Evolutionary conservation across 1,284 basidiomycete species (phyloP).

Genomic region (Naganishia cerealis): DNA sequence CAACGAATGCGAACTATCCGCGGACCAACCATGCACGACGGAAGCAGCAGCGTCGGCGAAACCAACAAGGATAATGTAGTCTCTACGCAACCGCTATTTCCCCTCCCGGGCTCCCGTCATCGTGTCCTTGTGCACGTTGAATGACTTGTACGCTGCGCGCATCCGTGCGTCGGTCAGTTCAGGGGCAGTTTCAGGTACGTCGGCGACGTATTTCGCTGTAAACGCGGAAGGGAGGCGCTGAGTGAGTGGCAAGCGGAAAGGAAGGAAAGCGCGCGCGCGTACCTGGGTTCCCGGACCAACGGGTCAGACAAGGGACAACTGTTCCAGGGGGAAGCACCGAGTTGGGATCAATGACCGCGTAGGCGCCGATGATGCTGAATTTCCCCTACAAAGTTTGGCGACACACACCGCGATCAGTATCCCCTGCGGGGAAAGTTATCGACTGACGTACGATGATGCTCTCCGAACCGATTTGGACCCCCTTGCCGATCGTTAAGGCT

Average conservation of each 20-base stretch:
- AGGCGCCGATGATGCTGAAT: constrained; percentile 95
- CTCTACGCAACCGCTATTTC: too few relatives aligned
- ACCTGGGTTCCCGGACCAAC: constrained; percentile 90
- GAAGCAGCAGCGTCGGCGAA: too few relatives aligned
- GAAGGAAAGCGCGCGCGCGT: too few relatives aligned
- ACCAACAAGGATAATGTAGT: too few relatives aligned
- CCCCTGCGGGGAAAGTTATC: background rate
- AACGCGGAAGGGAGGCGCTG: constrained; percentile 9
- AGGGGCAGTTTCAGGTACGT: constrained; percentile 85
- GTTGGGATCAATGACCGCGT: constrained; percentile 72
- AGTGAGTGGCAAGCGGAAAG: too few relatives aligned
- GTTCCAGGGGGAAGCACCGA: constrained; percentile 89
- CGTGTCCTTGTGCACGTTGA: constrained; percentile 52
- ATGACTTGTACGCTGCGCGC: constrained; percentile 73
- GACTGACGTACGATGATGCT: constrained; percentile 73
- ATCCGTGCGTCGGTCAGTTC: constrained; percentile 74
- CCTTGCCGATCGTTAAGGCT: constrained; percentile 88
- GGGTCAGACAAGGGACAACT: constrained; percentile 81
- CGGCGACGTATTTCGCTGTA: constrained; percentile 72
- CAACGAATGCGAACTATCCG: too few relatives aligned
- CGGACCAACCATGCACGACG: too few relatives aligned
- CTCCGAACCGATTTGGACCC: constrained; percentile 91
- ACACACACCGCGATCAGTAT: background rate
- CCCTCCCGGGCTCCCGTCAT: too few relatives aligned
- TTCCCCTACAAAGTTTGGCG: constrained; percentile 67